Percentiles rank a stretch among this genome's conserved stretches.
Conservation (phyloP, 2,329 filamentous ascomycete genomes). For the Exophiala calicioides region DNA sequence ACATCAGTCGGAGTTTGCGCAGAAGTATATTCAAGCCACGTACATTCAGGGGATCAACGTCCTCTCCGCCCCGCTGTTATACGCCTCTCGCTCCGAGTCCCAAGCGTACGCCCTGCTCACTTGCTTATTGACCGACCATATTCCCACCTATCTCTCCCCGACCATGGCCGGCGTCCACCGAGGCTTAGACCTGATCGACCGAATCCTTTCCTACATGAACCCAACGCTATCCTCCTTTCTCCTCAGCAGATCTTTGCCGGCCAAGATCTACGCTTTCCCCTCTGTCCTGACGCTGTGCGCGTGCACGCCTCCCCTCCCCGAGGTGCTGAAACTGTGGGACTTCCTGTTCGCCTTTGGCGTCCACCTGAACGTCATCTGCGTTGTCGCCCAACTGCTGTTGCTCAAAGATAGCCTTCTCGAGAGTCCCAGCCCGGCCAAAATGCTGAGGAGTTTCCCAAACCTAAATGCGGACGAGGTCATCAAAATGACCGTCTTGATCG, state of each 20-base stretch:
- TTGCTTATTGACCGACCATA: constrained; percentile 81
- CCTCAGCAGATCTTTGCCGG: constrained; percentile 80
- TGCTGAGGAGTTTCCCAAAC: constrained; percentile 82
- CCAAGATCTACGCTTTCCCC: constrained; percentile 94
- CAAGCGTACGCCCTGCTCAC: constrained; percentile 93
- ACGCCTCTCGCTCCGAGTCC: constrained; percentile 88
- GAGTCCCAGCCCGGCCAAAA: constrained; percentile 86
- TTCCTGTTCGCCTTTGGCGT: constrained; percentile 95
- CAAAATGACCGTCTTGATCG: constrained; percentile 78
- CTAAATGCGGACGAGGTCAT: constrained; percentile 83
- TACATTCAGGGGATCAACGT: constrained; percentile 99
- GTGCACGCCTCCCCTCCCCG: constrained; percentile 90
- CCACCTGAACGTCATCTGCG: constrained; percentile 92
- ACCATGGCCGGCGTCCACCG: constrained; percentile 97
- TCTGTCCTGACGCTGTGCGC: constrained; percentile 93
- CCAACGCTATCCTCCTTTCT: constrained; percentile 82
- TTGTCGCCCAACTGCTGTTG: constrained; percentile 89
- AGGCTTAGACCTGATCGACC: constrained; percentile 86
- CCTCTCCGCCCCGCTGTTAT: constrained; percentile 90
- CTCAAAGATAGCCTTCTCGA: constrained; percentile 81
- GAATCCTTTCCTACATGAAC: constrained; percentile 87
- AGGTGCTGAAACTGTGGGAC: constrained; percentile 93
- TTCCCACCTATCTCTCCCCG: constrained; percentile 89
- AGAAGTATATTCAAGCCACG: constrained; percentile 28
- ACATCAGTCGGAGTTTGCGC: constrained; percentile 42